phyloP scores from a whole-genome alignment of 192 early-diverging fungal species.

The Coemansia reversa region DNA sequence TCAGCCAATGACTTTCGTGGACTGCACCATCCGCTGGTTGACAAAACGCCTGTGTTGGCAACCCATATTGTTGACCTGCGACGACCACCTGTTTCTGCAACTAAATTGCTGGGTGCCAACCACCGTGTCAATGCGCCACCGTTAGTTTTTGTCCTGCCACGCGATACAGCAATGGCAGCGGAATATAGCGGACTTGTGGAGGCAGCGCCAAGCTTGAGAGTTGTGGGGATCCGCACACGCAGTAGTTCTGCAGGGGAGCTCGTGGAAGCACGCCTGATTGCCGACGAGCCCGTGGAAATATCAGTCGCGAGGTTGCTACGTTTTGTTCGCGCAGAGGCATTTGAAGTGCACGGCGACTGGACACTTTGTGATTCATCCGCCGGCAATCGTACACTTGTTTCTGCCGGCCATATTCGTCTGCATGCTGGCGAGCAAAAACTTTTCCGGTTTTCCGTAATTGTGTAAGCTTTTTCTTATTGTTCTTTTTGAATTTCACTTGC shows the following conservation, averaged over 20 bases:
- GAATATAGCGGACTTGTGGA: neutral
- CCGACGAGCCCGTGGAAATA: conserved; percentile 1
- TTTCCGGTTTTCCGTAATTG: conserved; percentile 12
- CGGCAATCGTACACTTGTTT: neutral
- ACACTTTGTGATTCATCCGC: conserved; percentile 16
- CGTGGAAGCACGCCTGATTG: conserved; percentile 7
- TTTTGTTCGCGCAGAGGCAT: no score
- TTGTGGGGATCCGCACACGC: conserved; percentile 30
- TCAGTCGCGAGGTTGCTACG: conserved; percentile 2
- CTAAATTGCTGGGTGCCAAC: conserved; percentile 3
- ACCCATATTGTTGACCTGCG: conserved; percentile 33
- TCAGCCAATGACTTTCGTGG: conserved; percentile 50
- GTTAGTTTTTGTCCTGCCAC: conserved; percentile 28
- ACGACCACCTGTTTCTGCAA: neutral
- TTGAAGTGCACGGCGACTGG: conserved; percentile 24
- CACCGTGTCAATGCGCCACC: conserved; percentile 29
- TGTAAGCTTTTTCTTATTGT: neutral
- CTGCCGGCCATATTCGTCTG: conserved; percentile 11
- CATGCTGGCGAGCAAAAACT: conserved; percentile 21
- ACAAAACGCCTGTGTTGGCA: conserved; percentile 11
- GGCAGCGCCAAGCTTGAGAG: neutral
- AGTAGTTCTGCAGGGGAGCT: neutral
- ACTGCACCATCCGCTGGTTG: conserved; percentile 20
- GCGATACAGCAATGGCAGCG: neutral
- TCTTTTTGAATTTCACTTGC: no score